Percentiles rank a stretch among this genome's conserved stretches.
Evolutionary conservation across 2,329 filamentous ascomycete genomes (phyloP).

Genomic region (Fusarium sacchari): DNA sequence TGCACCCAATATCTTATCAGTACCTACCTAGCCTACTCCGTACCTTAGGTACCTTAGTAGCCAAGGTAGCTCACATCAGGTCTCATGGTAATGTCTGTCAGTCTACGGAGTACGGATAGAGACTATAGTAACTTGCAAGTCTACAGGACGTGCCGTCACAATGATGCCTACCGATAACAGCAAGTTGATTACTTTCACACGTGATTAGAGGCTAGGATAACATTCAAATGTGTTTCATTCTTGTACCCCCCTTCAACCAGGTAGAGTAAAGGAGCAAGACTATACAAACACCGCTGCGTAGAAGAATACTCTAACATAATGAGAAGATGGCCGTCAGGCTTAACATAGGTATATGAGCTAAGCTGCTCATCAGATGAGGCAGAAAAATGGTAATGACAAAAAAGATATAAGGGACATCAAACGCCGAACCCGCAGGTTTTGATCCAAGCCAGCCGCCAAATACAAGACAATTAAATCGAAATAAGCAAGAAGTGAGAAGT

Average conservation of each 20-base stretch:
- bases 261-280: constrained; percentile 40
- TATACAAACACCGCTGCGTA: constrained; percentile 39
- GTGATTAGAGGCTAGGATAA: neutral
- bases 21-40: no score
- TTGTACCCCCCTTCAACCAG: constrained; percentile 27
- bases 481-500: constrained; percentile 25
- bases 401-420: constrained; percentile 38
- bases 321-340: constrained; percentile 40
- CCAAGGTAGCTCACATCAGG: neutral
- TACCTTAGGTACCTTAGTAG: no score
- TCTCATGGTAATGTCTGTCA: neutral
- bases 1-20: constrained; percentile 45
- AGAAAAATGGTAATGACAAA: constrained; percentile 28
- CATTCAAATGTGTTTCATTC: constrained; percentile 33
- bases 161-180: neutral
- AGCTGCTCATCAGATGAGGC: constrained; percentile 33
- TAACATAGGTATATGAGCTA: constrained; percentile 41
- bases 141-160: neutral
- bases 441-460: constrained; percentile 46
- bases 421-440: constrained; percentile 48
- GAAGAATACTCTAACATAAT: constrained; percentile 42
- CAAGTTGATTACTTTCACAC: neutral
- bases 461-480: constrained; percentile 36
- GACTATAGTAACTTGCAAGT: neutral
- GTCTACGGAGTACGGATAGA: no score